Base-by-base conservation (phyloP, 352 stramenopile genomes). In the Peronosclerospora sorghi region DNA sequence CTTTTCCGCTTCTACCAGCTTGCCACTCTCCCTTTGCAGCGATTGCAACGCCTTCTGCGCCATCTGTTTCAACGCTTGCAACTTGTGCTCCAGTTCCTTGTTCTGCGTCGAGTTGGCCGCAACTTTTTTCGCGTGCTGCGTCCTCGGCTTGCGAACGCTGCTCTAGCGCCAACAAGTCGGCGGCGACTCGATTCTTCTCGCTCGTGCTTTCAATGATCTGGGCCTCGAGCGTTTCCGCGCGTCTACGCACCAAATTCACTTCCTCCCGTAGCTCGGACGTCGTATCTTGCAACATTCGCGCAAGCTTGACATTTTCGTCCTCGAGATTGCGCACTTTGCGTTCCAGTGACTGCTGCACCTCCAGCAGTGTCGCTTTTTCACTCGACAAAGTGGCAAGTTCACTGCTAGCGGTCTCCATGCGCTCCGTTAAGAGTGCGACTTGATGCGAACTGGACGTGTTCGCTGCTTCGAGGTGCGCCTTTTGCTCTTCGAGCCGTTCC, bases 301-400 rank as follows among this genome's bases (percentile, higher is more conserved):
- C 54, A 0, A 73, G 52, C n/a, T 68, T 52, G 21, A 24, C 47
- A 27, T 73, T 73, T 27, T 80, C 65, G 9, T 63, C 40, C 20
- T 70, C 36, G 30, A 75, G 49, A 28, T 32, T 39, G 2, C 46
- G 52, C n/a, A 73, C 43, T 2, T 52, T 67, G 10, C 48, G 45
- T 35, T 78, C 52, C 10, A 79, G 52, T 13, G 64, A 51, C 12
- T 60, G 41, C 18, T 69, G 61, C 5, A 60, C 49, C 2, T 54
- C 51, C 27, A 47, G 45, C 13, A 67, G 38, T 21, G 44, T 59
- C 2, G 47, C 35, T n/a, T 73, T 56, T 14, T 62, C 59, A 26
- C 38, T 32, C 4, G 47, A 59, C 19, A 66, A 35, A 5, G 48
- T 51, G 17, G 48, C 48, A 36, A 66, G 55, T 45, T 62, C 56